These are phyloP conservation scores for Sporisorium graminicola DNA, from an alignment of 1,284 basidiomycete species.

Conservation along the genomic window DNA sequence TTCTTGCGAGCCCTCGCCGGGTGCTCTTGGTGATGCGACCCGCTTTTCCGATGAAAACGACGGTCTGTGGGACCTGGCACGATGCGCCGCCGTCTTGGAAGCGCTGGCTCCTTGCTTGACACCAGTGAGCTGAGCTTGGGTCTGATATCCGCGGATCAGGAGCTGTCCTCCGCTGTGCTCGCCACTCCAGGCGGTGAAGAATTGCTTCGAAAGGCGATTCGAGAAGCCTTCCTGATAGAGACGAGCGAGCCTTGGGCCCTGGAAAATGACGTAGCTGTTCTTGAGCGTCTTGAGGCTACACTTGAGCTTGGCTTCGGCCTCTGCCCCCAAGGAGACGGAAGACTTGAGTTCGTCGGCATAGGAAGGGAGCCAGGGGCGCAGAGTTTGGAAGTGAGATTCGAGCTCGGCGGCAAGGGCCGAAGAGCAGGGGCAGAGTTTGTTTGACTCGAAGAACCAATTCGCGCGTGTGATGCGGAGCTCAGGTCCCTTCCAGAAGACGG, in stretches of 20 bases:
- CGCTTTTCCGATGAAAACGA: conserved; percentile 31
- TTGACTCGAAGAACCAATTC: conserved; percentile 73
- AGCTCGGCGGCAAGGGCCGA: conserved; percentile 73
- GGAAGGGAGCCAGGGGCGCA: conserved; percentile 70
- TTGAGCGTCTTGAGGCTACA: conserved; percentile 68
- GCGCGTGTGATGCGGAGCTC: conserved; percentile 73
- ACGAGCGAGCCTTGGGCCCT: conserved; percentile 72
- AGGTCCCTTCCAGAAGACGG: conserved; percentile 74
- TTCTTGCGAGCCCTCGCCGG: conserved; percentile 22
- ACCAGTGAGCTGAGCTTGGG: conserved; percentile 33
- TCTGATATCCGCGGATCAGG: conserved; percentile 48
- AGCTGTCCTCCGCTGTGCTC: conserved; percentile 57
- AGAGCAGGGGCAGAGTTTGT: conserved; percentile 71
- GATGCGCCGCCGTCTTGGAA: conserved; percentile 1
- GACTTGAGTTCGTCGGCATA: conserved; percentile 73
- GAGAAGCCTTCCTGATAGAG: conserved; percentile 64
- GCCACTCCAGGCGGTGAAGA: conserved; percentile 60
- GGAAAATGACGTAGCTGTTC: conserved; percentile 72
- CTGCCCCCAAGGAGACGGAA: conserved; percentile 71
- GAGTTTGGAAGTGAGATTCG: conserved; percentile 67
- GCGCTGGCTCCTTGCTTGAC: conserved; percentile 24
- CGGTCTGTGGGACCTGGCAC: conserved; percentile 11
- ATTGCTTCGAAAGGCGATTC: conserved; percentile 53
- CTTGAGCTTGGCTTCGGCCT: conserved; percentile 74
- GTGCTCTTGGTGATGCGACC: conserved; percentile 5